Conservation (phyloP, 176 grass and related monocot genomes). For the Cenchrus americanus region DNA sequence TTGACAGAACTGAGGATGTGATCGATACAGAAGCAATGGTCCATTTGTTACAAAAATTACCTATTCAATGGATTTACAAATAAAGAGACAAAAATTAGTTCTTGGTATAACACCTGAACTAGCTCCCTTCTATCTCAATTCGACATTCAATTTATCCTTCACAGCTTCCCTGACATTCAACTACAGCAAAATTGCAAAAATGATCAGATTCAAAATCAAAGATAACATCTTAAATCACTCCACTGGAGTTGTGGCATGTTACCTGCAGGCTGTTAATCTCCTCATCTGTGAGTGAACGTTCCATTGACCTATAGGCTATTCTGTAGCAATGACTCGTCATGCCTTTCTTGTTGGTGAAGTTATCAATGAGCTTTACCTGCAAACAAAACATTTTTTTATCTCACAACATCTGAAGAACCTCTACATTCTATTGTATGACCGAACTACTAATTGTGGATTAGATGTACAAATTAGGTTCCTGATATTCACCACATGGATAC, state of each 20-base stretch:
- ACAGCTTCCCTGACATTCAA: slow-evolving; percentile 80
- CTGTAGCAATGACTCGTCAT: slow-evolving; percentile 98
- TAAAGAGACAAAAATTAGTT: slow-evolving; percentile 27
- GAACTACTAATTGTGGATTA: background rate
- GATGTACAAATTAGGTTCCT: background rate
- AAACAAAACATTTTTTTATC: background rate
- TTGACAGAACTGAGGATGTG: background rate
- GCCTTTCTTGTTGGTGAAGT: slow-evolving; percentile 98
- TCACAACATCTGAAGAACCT: background rate
- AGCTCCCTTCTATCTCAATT: slow-evolving; percentile 65
- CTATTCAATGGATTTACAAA: slow-evolving; percentile 44
- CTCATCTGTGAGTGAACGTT: slow-evolving; percentile 86
- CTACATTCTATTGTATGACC: slow-evolving; percentile 18
- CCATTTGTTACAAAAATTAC: background rate
- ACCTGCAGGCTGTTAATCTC: slow-evolving; percentile 94
- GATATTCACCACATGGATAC: background rate
- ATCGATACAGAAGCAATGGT: slow-evolving; percentile 3
- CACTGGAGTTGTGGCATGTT: background rate
- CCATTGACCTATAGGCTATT: slow-evolving; percentile 90
- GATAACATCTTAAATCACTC: background rate
- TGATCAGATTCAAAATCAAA: slow-evolving; percentile 7
- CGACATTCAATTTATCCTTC: slow-evolving; percentile 81
- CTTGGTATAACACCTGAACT: slow-evolving; percentile 6
- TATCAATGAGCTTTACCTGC: slow-evolving; percentile 92
- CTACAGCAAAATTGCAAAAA: slow-evolving; percentile 59